A percentile compares a stretch with the other conserved stretches of the same genome.
Conservation (phyloP, 805 yeast genomes). For the Pichia cabralensis region DNA sequence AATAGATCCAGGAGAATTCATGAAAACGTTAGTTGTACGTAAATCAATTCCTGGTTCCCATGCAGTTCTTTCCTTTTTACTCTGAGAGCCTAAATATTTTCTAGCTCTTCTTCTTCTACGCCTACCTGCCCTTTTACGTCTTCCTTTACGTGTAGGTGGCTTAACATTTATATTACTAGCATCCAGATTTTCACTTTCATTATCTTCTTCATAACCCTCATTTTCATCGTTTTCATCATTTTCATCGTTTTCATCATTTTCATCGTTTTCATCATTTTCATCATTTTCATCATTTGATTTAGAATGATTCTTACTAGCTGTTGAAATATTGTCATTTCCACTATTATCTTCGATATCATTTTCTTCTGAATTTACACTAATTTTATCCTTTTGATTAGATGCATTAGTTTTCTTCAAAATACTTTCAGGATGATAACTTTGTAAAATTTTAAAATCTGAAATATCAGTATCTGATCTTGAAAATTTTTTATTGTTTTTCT, state of each 20-base stretch:
- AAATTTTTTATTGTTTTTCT: too few relatives aligned
- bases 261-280: neutral
- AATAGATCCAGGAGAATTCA: constrained; percentile 43
- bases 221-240: neutral
- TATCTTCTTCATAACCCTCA: neutral
- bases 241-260: neutral
- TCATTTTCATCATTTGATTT: neutral
- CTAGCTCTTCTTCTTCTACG: constrained; percentile 12
- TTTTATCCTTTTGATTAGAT: too few relatives aligned
- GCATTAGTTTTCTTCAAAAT: too few relatives aligned
- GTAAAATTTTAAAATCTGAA: too few relatives aligned
- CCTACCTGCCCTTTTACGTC: neutral
- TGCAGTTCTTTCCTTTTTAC: constrained; percentile 33
- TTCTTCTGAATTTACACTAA: neutral
- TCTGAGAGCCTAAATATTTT: constrained; percentile 28
- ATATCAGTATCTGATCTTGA: too few relatives aligned
- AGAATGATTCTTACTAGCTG: neutral
- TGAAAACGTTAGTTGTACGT: constrained; percentile 38
- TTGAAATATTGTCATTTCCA: neutral
- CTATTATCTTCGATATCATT: neutral
- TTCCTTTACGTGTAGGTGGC: neutral
- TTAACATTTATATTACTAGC: too few relatives aligned
- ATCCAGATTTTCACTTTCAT: neutral
- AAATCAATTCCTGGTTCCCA: constrained; percentile 56
- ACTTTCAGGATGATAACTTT: too few relatives aligned